These are phyloP conservation scores for Paraphaeosphaeria sporulosa DNA, from an alignment of 2,329 filamentous ascomycete species.

Conservation along the genomic window DNA sequence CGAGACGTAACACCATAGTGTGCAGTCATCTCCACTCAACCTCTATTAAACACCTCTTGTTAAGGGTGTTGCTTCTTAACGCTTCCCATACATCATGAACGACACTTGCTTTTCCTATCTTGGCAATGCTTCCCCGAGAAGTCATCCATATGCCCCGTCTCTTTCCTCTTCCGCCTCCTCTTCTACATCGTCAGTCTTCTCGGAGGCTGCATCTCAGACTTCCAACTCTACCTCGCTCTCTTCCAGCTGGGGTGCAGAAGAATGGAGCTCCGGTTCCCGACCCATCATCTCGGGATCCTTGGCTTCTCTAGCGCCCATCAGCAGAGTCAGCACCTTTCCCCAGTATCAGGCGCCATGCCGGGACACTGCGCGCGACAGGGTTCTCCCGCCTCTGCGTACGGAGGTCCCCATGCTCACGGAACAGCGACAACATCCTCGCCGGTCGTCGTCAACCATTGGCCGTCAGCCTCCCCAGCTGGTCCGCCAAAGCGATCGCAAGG, in stretches of 20 bases:
- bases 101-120: slow-evolving; percentile 43
- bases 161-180: slow-evolving; percentile 79
- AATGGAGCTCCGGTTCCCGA: slow-evolving; percentile 41
- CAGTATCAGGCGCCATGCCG: slow-evolving; percentile 49
- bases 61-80: slow-evolving; percentile 28
- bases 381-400: slow-evolving; percentile 42
- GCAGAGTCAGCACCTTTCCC: slow-evolving; percentile 45
- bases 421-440: slow-evolving; percentile 69
- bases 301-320: slow-evolving; percentile 42
- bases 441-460: slow-evolving; percentile 63
- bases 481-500: slow-evolving; percentile 89
- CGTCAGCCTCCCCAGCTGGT: slow-evolving; percentile 77
- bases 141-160: slow-evolving; percentile 71
- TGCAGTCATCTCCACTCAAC: slow-evolving; percentile 41
- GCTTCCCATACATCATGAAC: slow-evolving; percentile 47
- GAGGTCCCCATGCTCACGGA: slow-evolving; percentile 64
- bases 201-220: slow-evolving; percentile 71
- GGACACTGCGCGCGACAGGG: slow-evolving; percentile 37
- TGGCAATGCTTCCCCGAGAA: slow-evolving; percentile 44
- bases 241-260: slow-evolving; percentile 56
- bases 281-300: slow-evolving; percentile 29
- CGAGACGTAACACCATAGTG: slow-evolving; percentile 45
- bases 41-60: slow-evolving; percentile 34
- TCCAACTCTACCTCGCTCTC: slow-evolving; percentile 70
- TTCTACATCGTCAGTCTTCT: slow-evolving; percentile 80